Evolutionary conservation across 495 filamentous ascomycete genomes (phyloP), one percentile per base, ranked within the genome.

Genomic region (Copromyces sp.): DNA sequence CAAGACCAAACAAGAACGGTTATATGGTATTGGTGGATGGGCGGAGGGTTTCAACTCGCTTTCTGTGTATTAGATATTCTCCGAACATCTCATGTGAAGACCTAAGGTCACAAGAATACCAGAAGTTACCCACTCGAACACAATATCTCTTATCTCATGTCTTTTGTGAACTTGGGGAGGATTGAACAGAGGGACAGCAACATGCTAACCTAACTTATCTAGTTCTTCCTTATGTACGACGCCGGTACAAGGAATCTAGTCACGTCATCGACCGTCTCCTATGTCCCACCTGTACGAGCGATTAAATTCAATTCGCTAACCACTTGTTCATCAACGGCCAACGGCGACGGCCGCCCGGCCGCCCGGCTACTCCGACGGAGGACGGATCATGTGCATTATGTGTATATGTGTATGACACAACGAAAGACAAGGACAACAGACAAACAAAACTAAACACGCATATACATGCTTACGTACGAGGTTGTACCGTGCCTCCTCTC

Each of bases 101-200:
- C 24, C 37, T 24, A 72, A 77, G 79, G 74, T 83, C 76, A 77
- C 20, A 78, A 78, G 68, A 85, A 86, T 86, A 86, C 84, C 84
- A 86, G 84, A 86, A 82, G 84, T 86, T 85, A 86, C 84, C 84
- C 84, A 84, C 84, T 83, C 81, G 82, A 78, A 65, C 53, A 74
- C 35, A 9, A 17, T 20, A 24, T 72, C 38, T 47, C 24, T 40
- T 3, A 45, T 17, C n/a, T 40, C 72, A 39, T 39, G n/a, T 7
- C 14, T 29, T 53, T 3, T 47, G 32, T 61, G 44, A 65, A 11
- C 29, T 9, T 68, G 42, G 17, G 24, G 3, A 20, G 9, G 29
- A 16, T 1, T 35, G 16, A 20, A 9, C 24, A 1, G 24, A 24
- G 24, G 24, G 24, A 24, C 24, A 24, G 24, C 24, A 24, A 24